These are phyloP conservation scores for Penicillium concentricum DNA, from an alignment of 2,329 filamentous ascomycete species.

Conservation along the genomic window DNA sequence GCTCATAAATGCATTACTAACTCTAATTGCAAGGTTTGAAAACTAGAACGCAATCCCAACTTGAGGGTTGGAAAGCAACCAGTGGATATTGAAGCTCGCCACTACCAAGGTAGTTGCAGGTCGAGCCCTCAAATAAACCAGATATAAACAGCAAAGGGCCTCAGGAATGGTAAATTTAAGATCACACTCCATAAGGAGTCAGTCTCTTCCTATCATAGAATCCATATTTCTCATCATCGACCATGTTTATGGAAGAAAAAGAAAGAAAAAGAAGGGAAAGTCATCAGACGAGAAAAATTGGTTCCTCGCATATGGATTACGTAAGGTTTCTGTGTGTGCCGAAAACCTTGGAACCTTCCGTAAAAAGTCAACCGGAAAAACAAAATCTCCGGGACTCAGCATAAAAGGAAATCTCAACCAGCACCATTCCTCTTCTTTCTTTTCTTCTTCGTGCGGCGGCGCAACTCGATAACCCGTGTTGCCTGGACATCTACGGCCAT, in stretches of 20 bases:
- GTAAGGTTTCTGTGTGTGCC: conserved; percentile 12
- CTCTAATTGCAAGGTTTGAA: neutral
- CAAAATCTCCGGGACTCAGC: conserved; percentile 2
- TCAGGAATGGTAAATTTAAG: conserved; percentile 44
- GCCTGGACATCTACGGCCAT: conserved; percentile 61
- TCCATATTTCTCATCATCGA: conserved; percentile 47
- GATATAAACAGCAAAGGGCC: conserved; percentile 27
- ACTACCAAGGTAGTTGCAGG: neutral
- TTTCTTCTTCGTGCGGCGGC: conserved; percentile 77
- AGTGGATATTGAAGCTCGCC: neutral
- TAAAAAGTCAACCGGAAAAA: conserved; percentile 11
- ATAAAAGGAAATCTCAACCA: conserved; percentile 20
- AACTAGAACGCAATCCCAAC: neutral
- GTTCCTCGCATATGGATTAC: conserved; percentile 15
- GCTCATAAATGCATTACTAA: neutral
- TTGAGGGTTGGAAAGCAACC: neutral
- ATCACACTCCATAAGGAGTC: conserved; percentile 43
- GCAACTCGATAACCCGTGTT: conserved; percentile 75
- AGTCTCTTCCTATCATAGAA: conserved; percentile 52
- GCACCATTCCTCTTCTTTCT: conserved; percentile 44
- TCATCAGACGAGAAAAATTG: conserved; percentile 5
- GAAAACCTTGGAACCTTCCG: neutral
- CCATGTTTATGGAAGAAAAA: conserved; percentile 28
- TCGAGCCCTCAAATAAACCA: neutral
- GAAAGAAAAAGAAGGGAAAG: conserved; percentile 13